A percentile compares a stretch with the other conserved stretches of the same genome.
Conservation (phyloP, 148 eudicot genomes). For the Gaultheria prostrata region DNA sequence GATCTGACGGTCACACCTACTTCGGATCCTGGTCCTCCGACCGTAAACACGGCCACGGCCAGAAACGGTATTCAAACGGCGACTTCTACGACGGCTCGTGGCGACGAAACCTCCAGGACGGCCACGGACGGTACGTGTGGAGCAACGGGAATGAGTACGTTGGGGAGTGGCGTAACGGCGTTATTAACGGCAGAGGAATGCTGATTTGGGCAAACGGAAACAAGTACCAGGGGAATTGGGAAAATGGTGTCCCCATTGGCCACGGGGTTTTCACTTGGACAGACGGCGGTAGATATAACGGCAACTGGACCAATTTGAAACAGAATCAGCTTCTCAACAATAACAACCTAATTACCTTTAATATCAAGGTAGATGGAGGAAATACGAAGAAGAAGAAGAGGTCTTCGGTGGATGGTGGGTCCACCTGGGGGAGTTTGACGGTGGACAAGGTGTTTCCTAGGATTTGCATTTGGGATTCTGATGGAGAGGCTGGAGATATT, state of each 20-base stretch:
- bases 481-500: constrained; percentile 77
- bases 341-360: constrained; percentile 7
- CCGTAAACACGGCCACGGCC: constrained; percentile 65
- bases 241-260: constrained; percentile 58
- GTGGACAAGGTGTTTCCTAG: constrained; percentile 56
- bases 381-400: constrained; percentile 40
- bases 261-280: constrained; percentile 44
- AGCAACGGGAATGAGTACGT: constrained; percentile 68
- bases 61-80: constrained; percentile 69
- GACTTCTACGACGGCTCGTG: constrained; percentile 71
- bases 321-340: not conserved
- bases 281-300: too few species aligned
- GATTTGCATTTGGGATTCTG: constrained; percentile 80
- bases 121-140: constrained; percentile 75
- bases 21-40: constrained; percentile 61
- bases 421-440: constrained; percentile 24
- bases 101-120: constrained; percentile 63
- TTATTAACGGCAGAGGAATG: constrained; percentile 65
- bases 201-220: constrained; percentile 64
- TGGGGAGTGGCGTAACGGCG: constrained; percentile 71
- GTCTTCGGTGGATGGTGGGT: constrained; percentile 40
- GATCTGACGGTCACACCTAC: constrained; percentile 73
- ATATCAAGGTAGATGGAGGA: constrained; percentile 14
- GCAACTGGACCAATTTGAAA: too few species aligned
- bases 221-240: constrained; percentile 67